Evolutionary conservation across 495 filamentous ascomycete genomes (phyloP), one percentile per base, ranked within the genome.

Genomic region (Aspergillus bertholletiae): DNA sequence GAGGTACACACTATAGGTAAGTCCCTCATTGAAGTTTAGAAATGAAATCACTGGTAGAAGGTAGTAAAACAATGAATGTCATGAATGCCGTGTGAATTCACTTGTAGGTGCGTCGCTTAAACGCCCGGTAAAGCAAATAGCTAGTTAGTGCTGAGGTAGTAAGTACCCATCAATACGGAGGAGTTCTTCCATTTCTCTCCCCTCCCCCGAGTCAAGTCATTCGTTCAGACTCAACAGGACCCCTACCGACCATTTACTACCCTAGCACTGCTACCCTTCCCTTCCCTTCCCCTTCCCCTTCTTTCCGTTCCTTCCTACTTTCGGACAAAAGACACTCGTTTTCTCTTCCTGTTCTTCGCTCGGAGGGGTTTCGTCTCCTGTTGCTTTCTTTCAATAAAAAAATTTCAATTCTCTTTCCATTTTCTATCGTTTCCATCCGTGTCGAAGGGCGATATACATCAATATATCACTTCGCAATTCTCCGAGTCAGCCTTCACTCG

Each of bases 251-350:
- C 34, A n/a, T 15, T 26, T 18, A n/a, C n/a, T n/a, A 5, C 8
- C 26, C 26, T 28, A 28, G 5, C 26, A 8, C 8, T 28, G 8
- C 5, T 4, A 28, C 23, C 46, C 32, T 40, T 48, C 47, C 22
- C 37, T 41, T 22, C 35, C 51, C 43, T 50, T 56, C 34, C 46
- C 41, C 43, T 54, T 34, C 34, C 46, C 41, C 43, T 54, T 34
- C 24, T 44, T 44, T 46, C 47, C 28, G 44, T 53, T n/a, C 26
- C 35, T 47, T 49, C 49, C 49, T 52, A 40, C 24, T 23, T 11
- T 32, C 46, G 49, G 18, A 40, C 51, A 27, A 41, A 51, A 51
- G 50, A 56, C 52, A 46, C 56, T 37, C 35, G 30, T 47, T 50
- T 28, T 18, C 24, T 21, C 26, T 58, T 51, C 37, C 45, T 34